A percentile compares a stretch with the other conserved stretches of the same genome.
phyloP scores from a whole-genome alignment of 78 protist species.

The Corallochytrium limacisporum region DNA sequence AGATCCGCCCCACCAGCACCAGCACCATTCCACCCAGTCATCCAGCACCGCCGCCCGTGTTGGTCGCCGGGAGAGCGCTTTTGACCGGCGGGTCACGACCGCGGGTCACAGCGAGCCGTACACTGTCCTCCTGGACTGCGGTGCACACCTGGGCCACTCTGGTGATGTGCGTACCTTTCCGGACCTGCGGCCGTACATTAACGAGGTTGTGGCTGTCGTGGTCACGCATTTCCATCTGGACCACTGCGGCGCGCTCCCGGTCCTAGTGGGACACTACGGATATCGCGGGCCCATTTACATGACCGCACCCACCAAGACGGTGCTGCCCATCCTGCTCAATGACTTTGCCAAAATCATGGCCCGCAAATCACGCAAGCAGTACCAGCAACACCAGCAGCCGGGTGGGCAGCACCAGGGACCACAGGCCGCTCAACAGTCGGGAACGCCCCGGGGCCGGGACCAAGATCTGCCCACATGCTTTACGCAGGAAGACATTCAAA shows the following conservation, averaged over 20 bases:
- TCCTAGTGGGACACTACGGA: conserved; percentile 32
- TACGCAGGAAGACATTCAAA: conserved; percentile 56
- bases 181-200: conserved; percentile 33
- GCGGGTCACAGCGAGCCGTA: too few relatives aligned
- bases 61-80: background rate
- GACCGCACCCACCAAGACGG: conserved; percentile 89
- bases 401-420: too few relatives aligned
- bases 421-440: too few relatives aligned
- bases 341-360: conserved; percentile 59
- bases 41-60: background rate
- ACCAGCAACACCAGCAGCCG: too few relatives aligned
- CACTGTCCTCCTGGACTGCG: conserved; percentile 83
- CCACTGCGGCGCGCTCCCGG: conserved; percentile 95
- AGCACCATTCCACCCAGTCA: conserved; percentile 29
- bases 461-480: too few relatives aligned
- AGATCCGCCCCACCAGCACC: too few relatives aligned
- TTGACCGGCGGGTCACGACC: background rate
- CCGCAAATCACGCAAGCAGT: background rate
- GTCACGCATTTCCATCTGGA: conserved; percentile 86
- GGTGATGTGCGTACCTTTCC: conserved; percentile 86
- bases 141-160: conserved; percentile 96
- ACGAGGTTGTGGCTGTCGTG: conserved; percentile 30
- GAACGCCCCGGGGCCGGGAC: too few relatives aligned
- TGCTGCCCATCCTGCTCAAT: conserved; percentile 79
- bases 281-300: conserved; percentile 84